A percentile compares a stretch with the other conserved stretches of the same genome.
phyloP scores from a whole-genome alignment of 495 filamentous ascomycete genomes.

The Penicillium parvum region DNA sequence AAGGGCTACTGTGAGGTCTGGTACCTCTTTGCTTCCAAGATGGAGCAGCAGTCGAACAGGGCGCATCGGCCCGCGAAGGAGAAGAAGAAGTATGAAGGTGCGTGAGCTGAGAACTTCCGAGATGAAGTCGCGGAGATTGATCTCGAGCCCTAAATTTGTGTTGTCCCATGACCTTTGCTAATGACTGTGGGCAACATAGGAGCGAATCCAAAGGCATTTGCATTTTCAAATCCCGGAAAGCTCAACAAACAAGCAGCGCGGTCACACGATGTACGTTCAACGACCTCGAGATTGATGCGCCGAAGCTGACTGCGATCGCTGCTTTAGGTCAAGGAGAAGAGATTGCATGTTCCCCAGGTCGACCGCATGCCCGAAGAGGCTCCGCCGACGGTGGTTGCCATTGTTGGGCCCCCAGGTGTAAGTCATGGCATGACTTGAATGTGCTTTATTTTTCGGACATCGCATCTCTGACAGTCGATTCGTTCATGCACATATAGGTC shows the following conservation, averaged over 20 bases:
- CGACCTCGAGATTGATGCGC: neutral
- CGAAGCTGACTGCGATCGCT: constrained; percentile 19
- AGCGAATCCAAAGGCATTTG: constrained; percentile 88
- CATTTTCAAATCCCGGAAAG: constrained; percentile 78
- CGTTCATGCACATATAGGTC: constrained; percentile 28
- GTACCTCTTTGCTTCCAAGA: constrained; percentile 37
- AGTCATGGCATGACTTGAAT: constrained; percentile 29
- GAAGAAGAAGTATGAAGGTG: constrained; percentile 74
- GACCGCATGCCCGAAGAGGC: constrained; percentile 93
- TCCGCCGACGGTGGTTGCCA: constrained; percentile 84
- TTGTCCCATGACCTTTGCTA: constrained; percentile 9
- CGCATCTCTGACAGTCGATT: constrained; percentile 11
- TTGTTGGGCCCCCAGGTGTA: constrained; percentile 92
- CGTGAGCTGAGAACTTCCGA: constrained; percentile 8
- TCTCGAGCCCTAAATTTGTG: constrained; percentile 1
- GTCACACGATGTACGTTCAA: constrained; percentile 74
- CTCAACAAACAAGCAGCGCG: constrained; percentile 78
- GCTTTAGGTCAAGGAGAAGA: constrained; percentile 81
- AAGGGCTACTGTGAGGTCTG: constrained; percentile 28
- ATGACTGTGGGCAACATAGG: constrained; percentile 39
- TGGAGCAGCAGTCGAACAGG: constrained; percentile 84
- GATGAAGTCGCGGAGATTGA: constrained; percentile 12
- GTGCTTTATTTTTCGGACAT: neutral
- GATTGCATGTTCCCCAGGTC: constrained; percentile 90
- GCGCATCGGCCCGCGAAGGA: constrained; percentile 83